These are phyloP conservation scores for Chromosphaera perkinsii DNA, from an alignment of 208 protist species.

Conservation along the genomic window DNA sequence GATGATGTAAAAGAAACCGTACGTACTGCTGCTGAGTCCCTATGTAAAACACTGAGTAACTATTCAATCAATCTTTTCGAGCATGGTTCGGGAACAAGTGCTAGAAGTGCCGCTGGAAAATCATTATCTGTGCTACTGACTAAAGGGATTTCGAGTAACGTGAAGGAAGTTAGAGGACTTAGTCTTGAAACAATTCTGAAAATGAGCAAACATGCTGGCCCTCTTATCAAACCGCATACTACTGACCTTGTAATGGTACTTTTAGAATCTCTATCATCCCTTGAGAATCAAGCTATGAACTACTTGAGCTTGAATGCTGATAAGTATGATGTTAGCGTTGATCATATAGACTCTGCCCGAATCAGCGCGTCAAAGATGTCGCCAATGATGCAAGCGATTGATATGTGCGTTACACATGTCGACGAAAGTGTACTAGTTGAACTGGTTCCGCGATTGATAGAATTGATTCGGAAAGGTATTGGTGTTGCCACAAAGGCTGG, in stretches of 20 bases:
- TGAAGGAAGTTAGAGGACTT: no score
- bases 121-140: no score
- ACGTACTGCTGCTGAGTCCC: constrained; percentile 5
- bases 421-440: not conserved
- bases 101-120: no score
- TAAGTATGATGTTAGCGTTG: constrained; percentile 8
- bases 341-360: constrained; percentile 1
- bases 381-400: constrained; percentile 6
- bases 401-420: not conserved
- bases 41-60: no score
- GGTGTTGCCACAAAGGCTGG: constrained; percentile 5
- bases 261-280: not conserved
- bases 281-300: constrained; percentile 1
- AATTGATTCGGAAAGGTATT: constrained; percentile 11
- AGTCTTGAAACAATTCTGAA: no score
- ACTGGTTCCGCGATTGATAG: constrained; percentile 5
- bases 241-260: not conserved
- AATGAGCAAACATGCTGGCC: not conserved
- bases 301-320: constrained; percentile 9
- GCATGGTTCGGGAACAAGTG: no score
- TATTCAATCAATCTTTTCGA: no score
- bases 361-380: constrained; percentile 11
- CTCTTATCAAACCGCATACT: not conserved
- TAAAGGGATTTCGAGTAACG: no score
- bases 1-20: constrained; percentile 30